Evolutionary conservation across 2,329 filamentous ascomycete genomes (phyloP).

Genomic region (Fusarium brevicatenulatum): DNA sequence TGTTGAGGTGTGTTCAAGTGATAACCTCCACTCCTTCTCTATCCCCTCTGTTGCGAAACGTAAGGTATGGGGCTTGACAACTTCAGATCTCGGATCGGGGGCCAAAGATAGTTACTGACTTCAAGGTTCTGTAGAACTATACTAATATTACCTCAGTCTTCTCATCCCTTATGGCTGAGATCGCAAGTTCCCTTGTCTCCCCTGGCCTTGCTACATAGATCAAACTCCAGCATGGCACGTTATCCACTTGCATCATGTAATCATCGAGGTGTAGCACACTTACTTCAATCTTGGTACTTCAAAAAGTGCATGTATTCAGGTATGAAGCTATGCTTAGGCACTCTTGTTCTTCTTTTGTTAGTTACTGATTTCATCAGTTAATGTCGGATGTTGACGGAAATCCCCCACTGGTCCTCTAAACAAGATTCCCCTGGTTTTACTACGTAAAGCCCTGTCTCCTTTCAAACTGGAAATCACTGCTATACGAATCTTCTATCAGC

Average conservation of each 20-base stretch:
- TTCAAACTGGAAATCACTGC: background rate
- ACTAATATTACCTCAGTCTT: background rate
- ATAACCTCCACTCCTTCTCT: background rate
- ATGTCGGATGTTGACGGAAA: background rate
- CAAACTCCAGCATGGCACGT: background rate
- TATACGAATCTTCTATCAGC: background rate
- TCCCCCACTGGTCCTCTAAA: background rate
- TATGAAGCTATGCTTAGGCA: background rate
- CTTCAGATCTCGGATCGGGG: background rate
- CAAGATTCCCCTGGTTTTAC: background rate
- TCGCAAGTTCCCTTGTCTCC: background rate
- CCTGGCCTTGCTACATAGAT: background rate
- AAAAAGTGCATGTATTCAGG: background rate
- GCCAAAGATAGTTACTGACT: background rate
- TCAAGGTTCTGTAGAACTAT: background rate
- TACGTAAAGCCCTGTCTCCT: background rate
- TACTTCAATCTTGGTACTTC: background rate
- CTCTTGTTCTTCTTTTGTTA: background rate
- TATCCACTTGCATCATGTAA: background rate
- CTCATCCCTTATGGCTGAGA: background rate
- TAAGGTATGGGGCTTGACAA: background rate
- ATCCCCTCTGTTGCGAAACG: background rate
- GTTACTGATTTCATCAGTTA: background rate
- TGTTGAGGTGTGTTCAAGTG: background rate
- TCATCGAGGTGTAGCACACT: background rate